Conservation (phyloP, 2,329 filamentous ascomycete species). For the Escovopsis sp. region DNA sequence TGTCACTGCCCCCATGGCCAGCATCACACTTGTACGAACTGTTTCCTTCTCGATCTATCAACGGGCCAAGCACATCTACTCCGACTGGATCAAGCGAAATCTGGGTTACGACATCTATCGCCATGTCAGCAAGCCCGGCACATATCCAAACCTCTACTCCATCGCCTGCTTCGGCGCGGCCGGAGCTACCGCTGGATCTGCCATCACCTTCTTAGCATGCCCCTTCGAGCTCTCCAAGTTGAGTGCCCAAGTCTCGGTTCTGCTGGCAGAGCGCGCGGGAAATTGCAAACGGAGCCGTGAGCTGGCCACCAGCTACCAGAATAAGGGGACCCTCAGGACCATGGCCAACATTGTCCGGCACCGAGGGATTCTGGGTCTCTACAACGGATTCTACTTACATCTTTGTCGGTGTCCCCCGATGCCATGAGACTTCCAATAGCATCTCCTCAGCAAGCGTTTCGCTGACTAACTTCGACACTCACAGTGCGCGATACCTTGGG, state of each 20-base stretch:
- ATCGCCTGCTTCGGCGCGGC: slow-evolving; percentile 63
- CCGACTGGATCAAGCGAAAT: slow-evolving; percentile 53
- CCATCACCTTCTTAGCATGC: slow-evolving; percentile 68
- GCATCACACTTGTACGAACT: slow-evolving; percentile 62
- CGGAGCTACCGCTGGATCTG: slow-evolving; percentile 64
- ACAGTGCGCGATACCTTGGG: slow-evolving; percentile 69
- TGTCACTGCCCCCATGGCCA: slow-evolving; percentile 65
- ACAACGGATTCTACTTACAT: slow-evolving; percentile 69
- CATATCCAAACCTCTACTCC: slow-evolving; percentile 58
- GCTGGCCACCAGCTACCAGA: slow-evolving; percentile 56
- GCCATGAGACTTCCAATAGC: too few species aligned
- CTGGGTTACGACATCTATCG: slow-evolving; percentile 55
- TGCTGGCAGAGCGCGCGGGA: slow-evolving; percentile 42
- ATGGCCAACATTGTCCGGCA: slow-evolving; percentile 65
- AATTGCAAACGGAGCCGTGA: slow-evolving; percentile 34
- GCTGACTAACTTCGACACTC: slow-evolving; percentile 5
- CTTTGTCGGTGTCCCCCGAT: slow-evolving; percentile 41
- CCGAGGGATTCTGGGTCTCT: slow-evolving; percentile 57
- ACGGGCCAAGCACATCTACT: slow-evolving; percentile 58
- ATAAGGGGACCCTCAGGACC: slow-evolving; percentile 63
- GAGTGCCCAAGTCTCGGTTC: slow-evolving; percentile 69
- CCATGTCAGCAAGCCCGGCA: slow-evolving; percentile 55
- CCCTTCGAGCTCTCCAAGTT: slow-evolving; percentile 86
- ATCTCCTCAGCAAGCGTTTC: not conserved
- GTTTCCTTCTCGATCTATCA: slow-evolving; percentile 71